Evolutionary conservation across 768 basidiomycete genomes (phyloP), one percentile per base, ranked within the genome.

Genomic region (Tricholomella constricta): DNA sequence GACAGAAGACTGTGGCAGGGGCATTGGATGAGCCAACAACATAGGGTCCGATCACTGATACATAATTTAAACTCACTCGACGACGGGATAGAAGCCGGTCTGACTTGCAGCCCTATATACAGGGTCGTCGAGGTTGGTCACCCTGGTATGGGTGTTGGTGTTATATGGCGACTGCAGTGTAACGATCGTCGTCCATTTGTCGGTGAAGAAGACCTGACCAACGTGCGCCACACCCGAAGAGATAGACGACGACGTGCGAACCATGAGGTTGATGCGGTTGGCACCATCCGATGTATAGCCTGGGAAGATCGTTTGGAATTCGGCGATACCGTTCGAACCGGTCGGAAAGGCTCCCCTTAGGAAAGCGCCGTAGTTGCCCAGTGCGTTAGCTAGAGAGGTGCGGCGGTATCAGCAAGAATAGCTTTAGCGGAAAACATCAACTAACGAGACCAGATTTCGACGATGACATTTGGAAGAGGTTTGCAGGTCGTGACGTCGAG

Each of bases 141-240:
- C 62, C 29, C 65, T 56, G 3, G 25, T n/a, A 29, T 70, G 65
- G 0, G 61, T 68, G 54, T 72, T 72, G 43, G 62, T 48, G 44
- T 54, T 62, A 59, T 75, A 75, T 6, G 66, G 62, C 7, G 61
- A 47, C 12, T 62, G 62, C 45, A 56, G 62, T 51, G 62, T 56
- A 19, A 74, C 63, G 23, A 66, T 59, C 2, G 64, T 61, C 29
- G 65, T 72, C 71, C 69, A 72, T 17, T 52, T 54, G 41, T 75
- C 73, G 8, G 66, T 66, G 62, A 76, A 76, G 67, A 73, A 77
- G 11, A 75, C 56, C 45, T 70, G 72, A 6, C 75, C 75, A 37
- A 66, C 60, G 55, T 76, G 74, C 8, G 61, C 45, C 8, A 69
- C 61, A 1, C 50, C 43, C 5, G 67, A 66, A 15, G 65, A 60